phyloP scores from a whole-genome alignment of 495 filamentous ascomycete genomes.

The Margaritispora aquatica region DNA sequence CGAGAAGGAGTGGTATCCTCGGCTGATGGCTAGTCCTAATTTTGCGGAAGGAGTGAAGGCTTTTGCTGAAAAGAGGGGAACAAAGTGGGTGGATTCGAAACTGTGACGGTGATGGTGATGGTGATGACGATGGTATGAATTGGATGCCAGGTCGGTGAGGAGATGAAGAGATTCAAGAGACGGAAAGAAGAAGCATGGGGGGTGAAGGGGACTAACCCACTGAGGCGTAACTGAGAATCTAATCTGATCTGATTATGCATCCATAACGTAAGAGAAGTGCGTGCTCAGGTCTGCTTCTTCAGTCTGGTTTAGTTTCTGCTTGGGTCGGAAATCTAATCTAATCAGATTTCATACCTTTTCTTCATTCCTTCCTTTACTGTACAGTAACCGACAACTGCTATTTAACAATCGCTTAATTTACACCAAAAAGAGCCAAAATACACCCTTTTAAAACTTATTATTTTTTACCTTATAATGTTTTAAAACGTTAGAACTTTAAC shows the following conservation, averaged over 20 bases:
- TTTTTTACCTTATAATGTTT: too few relatives aligned
- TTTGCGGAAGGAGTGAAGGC: conserved; percentile 15
- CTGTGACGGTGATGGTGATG: too few relatives aligned
- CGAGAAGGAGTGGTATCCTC: conserved; percentile 5
- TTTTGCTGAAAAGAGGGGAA: not conserved
- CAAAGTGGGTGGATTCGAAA: not conserved
- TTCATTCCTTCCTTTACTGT: too few relatives aligned
- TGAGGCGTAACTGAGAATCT: not conserved
- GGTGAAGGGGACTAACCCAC: too few relatives aligned
- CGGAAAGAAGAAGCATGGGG: too few relatives aligned
- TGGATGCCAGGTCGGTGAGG: too few relatives aligned
- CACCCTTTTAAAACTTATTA: too few relatives aligned
- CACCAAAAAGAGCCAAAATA: too few relatives aligned
- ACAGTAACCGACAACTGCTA: not conserved
- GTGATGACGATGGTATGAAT: too few relatives aligned
- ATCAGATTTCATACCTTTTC: not conserved
- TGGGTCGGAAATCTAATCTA: not conserved
- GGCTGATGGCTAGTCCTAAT: conserved; percentile 24
- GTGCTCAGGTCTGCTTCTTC: not conserved
- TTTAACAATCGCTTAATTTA: too few relatives aligned
- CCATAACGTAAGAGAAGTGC: not conserved
- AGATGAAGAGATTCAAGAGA: too few relatives aligned
- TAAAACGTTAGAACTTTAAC: too few relatives aligned
- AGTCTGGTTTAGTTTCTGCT: not conserved
- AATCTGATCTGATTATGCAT: not conserved